These are phyloP conservation scores for Botrytis hyacinthi DNA, from an alignment of 2,329 filamentous ascomycete genomes.

Conservation along the genomic window DNA sequence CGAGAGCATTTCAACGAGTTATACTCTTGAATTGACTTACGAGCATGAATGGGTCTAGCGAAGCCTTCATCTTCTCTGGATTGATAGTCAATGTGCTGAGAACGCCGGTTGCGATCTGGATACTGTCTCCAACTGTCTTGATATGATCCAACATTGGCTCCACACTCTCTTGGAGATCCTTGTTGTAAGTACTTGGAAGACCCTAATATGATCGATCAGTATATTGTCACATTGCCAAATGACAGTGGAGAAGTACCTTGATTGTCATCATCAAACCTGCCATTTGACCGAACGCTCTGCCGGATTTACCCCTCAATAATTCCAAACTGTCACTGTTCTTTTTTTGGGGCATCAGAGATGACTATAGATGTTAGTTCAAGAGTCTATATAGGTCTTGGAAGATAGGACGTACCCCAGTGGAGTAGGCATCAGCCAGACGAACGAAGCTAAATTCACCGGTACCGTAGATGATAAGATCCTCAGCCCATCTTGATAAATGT, in stretches of 20 bases:
- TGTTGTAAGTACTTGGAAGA: slow-evolving; percentile 50
- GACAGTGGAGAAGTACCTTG: slow-evolving; percentile 38
- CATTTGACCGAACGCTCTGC: slow-evolving; percentile 77
- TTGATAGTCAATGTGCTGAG: slow-evolving; percentile 68
- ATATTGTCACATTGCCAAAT: background rate
- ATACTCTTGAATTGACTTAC: slow-evolving; percentile 9
- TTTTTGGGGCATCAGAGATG: slow-evolving; percentile 55
- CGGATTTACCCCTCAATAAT: slow-evolving; percentile 73
- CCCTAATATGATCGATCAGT: slow-evolving; percentile 47
- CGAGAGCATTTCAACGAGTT: background rate
- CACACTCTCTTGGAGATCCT: slow-evolving; percentile 67
- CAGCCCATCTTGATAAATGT: slow-evolving; percentile 73
- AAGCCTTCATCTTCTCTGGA: slow-evolving; percentile 74
- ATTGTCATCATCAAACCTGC: slow-evolving; percentile 70
- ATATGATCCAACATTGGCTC: slow-evolving; percentile 83
- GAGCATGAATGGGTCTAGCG: slow-evolving; percentile 80
- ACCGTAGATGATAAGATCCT: slow-evolving; percentile 84
- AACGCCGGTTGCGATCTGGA: slow-evolving; percentile 80
- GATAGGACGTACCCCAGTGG: slow-evolving; percentile 52
- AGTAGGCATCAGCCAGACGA: slow-evolving; percentile 74
- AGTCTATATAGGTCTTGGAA: background rate
- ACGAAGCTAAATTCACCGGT: slow-evolving; percentile 70
- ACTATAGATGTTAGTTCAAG: slow-evolving; percentile 19
- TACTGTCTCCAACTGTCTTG: slow-evolving; percentile 76
- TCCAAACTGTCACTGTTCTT: slow-evolving; percentile 76